Percentiles rank a stretch among this genome's conserved stretches.
phyloP scores from a whole-genome alignment of 441 rosid species.

The Jatropha podagrica region DNA sequence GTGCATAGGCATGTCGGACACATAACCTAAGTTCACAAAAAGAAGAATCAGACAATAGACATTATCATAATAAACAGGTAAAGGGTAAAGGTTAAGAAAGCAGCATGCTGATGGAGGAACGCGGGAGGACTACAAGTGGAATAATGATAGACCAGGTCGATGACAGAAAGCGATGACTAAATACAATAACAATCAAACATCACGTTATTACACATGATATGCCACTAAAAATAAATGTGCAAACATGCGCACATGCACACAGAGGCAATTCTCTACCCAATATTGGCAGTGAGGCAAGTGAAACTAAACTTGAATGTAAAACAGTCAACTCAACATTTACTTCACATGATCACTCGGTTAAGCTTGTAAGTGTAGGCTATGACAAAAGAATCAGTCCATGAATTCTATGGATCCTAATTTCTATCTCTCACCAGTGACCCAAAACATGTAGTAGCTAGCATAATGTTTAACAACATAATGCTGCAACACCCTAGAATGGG shows the following conservation, averaged over 20 bases:
- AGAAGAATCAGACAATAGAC: conserved; percentile 9
- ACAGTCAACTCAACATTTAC: background rate
- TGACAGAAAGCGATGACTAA: background rate
- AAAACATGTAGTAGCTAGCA: background rate
- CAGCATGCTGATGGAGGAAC: too few relatives aligned
- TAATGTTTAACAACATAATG: background rate
- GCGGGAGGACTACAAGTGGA: background rate
- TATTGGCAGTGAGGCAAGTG: background rate
- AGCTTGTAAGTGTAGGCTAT: background rate
- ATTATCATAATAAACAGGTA: background rate
- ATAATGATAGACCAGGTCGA: background rate
- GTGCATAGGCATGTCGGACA: conserved; percentile 84
- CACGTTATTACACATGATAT: background rate
- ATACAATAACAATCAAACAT: background rate
- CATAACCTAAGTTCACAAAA: conserved; percentile 48
- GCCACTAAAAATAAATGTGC: background rate
- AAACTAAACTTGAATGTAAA: background rate
- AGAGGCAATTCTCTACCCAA: background rate
- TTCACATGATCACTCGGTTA: background rate
- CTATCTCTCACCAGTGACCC: background rate
- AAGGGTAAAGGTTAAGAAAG: background rate
- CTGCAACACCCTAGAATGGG: background rate
- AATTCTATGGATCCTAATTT: background rate
- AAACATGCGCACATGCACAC: background rate
- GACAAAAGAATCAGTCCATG: background rate